Conservation (phyloP, 2,329 filamentous ascomycete species). For the Knoxdaviesia proteae region DNA sequence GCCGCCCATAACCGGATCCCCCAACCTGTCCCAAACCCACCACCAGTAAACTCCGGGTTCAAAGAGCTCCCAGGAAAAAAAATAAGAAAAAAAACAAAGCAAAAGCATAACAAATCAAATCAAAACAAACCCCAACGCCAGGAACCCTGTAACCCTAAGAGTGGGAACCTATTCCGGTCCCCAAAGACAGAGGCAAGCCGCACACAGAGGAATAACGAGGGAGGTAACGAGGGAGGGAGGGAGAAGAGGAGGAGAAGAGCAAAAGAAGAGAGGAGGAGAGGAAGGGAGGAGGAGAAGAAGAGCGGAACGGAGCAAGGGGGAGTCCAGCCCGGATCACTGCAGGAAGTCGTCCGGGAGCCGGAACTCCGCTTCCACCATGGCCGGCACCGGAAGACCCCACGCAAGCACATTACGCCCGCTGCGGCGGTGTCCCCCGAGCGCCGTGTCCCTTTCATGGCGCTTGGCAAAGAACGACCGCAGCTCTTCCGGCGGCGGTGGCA, state of each 20-base stretch:
- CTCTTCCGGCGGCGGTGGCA: constrained; percentile 23
- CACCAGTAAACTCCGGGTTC: background rate
- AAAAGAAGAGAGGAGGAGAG: background rate
- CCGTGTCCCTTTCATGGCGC: constrained; percentile 57
- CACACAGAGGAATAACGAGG: background rate
- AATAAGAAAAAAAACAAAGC: background rate
- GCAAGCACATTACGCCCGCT: constrained; percentile 51
- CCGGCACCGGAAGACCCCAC: constrained; percentile 66
- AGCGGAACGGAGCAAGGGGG: too few species aligned
- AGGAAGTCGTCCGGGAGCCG: constrained; percentile 45
- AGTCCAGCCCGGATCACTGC: background rate
- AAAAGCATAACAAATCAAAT: background rate
- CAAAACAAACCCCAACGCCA: background rate
- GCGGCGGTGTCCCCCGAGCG: constrained; percentile 51
- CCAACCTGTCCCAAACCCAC: background rate
- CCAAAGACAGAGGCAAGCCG: background rate
- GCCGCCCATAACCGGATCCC: background rate
- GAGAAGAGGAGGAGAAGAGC: background rate
- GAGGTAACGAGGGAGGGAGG: background rate
- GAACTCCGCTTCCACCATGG: constrained; percentile 52
- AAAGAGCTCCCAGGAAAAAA: background rate
- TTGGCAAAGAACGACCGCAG: constrained; percentile 80
- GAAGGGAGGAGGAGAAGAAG: background rate
- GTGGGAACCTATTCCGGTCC: too few species aligned
- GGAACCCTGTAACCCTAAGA: too few species aligned